Evolutionary conservation across 495 filamentous ascomycete genomes (phyloP), one percentile per base, ranked within the genome.

Genomic region (Xylaria grammica): DNA sequence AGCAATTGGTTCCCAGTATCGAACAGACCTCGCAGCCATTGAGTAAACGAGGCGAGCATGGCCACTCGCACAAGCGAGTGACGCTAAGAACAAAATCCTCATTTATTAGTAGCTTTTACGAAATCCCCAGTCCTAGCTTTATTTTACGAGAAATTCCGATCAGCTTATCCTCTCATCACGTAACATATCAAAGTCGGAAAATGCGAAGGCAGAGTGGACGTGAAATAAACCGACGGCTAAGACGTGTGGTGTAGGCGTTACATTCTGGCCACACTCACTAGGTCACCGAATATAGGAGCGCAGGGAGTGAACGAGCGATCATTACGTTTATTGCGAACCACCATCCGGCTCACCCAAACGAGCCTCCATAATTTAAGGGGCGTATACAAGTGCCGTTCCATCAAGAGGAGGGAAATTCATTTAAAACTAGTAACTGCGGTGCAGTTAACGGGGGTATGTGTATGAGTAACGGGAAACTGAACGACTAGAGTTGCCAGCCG

Each of bases 301-400:
- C 5, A 15, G 17, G 26, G 6, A 24, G 50, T 51, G 53, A 58
- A 49, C 44, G 62, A 64, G 26, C 58, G 50, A 58, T 64, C 32
- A 64, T 58, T 64, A 64, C 44, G 20, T 69, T 73, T 67, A 74
- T 72, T 72, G 71, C 63, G 60, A 61, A 67, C 22, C 62, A 51
- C 40, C 48, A 60, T 29, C 65, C 38, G 60, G 60, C 42, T 55
- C 65, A 49, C 60, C 29, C 63, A 59, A 63, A 56, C 42, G 53
- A 58, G 44, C 32, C 20, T 40, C 53, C 62, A 26, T 55, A 52
- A 51, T 55, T 44, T 13, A 49, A 60, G 59, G 65, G 63, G 45
- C 67, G 67, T 74, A 67, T 74, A 70, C 67, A 74, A 65, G 34
- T 68, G 69, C 67, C 63, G 63, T 69, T 61, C 59, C 64, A 48